Evolutionary conservation across 306 rosid species (phyloP).

Genomic region (Quercus aquifolioides): DNA sequence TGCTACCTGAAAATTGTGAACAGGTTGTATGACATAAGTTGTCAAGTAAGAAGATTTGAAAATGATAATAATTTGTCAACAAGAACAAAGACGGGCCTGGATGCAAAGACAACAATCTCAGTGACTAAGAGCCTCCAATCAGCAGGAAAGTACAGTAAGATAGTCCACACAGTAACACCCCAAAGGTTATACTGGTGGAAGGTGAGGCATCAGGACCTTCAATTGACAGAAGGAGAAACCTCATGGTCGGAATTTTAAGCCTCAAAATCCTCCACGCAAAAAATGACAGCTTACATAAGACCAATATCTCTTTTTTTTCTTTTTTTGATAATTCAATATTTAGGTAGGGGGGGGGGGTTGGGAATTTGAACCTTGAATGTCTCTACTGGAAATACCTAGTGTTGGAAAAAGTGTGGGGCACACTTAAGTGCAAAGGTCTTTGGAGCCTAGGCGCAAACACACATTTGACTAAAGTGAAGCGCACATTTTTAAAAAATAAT

Average conservation of each 20-base stretch:
- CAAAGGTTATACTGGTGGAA: background rate
- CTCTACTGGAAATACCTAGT: no score
- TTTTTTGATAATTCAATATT: no score
- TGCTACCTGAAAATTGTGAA: slow-evolving; percentile 70
- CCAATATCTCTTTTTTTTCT: background rate
- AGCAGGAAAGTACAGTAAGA: background rate
- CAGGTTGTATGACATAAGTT: slow-evolving; percentile 9
- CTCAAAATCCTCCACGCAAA: background rate
- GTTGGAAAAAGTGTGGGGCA: no score
- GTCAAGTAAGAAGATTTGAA: background rate
- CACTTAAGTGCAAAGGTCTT: no score
- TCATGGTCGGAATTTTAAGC: background rate
- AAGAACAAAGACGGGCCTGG: slow-evolving; percentile 12
- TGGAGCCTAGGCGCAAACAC: no score
- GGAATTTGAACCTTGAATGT: rapidly evolving
- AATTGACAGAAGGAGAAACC: background rate
- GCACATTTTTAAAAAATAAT: no score
- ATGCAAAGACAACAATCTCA: background rate
- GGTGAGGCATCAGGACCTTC: background rate
- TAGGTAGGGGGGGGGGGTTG: no score
- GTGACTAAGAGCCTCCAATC: background rate
- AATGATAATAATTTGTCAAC: slow-evolving; percentile 2
- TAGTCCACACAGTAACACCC: background rate
- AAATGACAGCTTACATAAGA: background rate
- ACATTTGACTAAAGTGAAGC: no score